These are phyloP conservation scores for Cyberlindnera euphorbiae DNA, from an alignment of 805 yeast species.

Conservation along the genomic window DNA sequence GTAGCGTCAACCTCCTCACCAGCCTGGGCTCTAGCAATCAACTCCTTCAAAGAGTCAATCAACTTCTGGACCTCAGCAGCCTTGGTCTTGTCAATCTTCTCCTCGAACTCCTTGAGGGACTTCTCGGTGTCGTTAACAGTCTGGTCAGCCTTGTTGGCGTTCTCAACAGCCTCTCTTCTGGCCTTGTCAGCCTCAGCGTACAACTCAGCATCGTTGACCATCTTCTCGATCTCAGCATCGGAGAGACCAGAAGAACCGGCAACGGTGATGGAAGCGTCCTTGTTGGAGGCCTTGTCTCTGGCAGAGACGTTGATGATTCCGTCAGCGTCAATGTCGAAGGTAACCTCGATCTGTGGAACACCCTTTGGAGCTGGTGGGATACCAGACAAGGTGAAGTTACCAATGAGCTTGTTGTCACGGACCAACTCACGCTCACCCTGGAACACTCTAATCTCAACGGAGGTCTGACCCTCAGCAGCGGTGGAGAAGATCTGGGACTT, in stretches of 20 bases:
- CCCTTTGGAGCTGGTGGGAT: slow-evolving; percentile 79
- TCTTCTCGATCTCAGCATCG: slow-evolving; percentile 56
- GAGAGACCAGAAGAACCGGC: slow-evolving; percentile 58
- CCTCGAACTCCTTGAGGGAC: slow-evolving; percentile 74
- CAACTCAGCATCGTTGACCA: slow-evolving; percentile 56
- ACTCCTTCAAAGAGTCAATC: slow-evolving; percentile 56
- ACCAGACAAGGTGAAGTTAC: slow-evolving; percentile 66
- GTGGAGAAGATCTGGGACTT: slow-evolving; percentile 73
- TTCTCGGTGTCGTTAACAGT: slow-evolving; percentile 81
- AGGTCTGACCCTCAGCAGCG: slow-evolving; percentile 81
- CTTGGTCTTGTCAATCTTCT: slow-evolving; percentile 51
- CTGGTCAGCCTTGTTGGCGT: slow-evolving; percentile 80
- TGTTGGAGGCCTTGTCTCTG: slow-evolving; percentile 75
- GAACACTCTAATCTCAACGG: slow-evolving; percentile 71
- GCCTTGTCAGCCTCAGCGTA: slow-evolving; percentile 56
- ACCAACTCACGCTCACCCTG: slow-evolving; percentile 83
- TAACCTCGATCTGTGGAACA: slow-evolving; percentile 70
- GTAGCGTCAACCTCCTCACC: slow-evolving; percentile 54
- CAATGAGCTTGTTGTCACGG: slow-evolving; percentile 72
- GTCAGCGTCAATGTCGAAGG: slow-evolving; percentile 77
- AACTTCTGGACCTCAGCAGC: slow-evolving; percentile 42
- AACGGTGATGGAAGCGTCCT: slow-evolving; percentile 67
- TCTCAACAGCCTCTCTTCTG: slow-evolving; percentile 57
- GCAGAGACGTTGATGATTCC: slow-evolving; percentile 83
- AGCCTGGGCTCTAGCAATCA: slow-evolving; percentile 66